Percentiles rank a stretch among this genome's conserved stretches.
Conservation (phyloP, 2,329 filamentous ascomycete genomes). For the Neofusicoccum sp. region DNA sequence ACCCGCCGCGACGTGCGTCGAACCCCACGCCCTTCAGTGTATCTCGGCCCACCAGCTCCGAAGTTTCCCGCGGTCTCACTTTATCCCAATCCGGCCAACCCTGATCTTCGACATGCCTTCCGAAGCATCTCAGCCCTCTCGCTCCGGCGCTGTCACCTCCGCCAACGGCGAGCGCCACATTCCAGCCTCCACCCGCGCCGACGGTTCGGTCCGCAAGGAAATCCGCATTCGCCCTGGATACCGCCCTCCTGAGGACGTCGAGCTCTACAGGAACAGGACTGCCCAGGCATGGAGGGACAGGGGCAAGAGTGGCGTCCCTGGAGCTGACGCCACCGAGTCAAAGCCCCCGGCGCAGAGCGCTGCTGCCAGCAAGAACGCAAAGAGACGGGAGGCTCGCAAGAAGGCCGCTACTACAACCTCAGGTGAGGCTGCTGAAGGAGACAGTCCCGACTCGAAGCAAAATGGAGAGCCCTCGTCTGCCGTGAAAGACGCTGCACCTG, state of each 20-base stretch:
- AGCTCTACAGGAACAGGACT: conserved; percentile 90
- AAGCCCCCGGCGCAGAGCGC: conserved; percentile 52
- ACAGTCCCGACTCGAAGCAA: conserved; percentile 22
- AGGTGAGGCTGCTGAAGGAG: conserved; percentile 23
- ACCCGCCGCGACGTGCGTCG: neutral
- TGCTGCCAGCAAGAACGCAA: conserved; percentile 79
- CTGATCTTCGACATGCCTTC: conserved; percentile 5
- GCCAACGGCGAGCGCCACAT: conserved; percentile 81
- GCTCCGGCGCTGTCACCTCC: conserved; percentile 64
- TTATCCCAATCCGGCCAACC: neutral
- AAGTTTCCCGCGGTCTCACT: conserved; percentile 2
- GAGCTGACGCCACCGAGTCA: conserved; percentile 20
- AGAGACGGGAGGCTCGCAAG: conserved; percentile 66
- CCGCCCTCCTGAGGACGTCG: conserved; percentile 89
- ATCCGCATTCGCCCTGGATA: conserved; percentile 94
- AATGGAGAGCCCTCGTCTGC: neutral
- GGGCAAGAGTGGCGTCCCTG: conserved; percentile 59
- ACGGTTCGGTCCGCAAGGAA: conserved; percentile 88
- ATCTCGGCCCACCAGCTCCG: neutral
- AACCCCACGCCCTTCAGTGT: neutral
- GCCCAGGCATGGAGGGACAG: conserved; percentile 82
- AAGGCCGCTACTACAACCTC: conserved; percentile 51
- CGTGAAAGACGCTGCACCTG: conserved; percentile 25
- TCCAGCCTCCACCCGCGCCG: conserved; percentile 78
- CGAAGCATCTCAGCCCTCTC: conserved; percentile 32